These are phyloP conservation scores for Neopestalotiopsis rosae DNA, from an alignment of 2,329 filamentous ascomycete species.

Conservation along the genomic window DNA sequence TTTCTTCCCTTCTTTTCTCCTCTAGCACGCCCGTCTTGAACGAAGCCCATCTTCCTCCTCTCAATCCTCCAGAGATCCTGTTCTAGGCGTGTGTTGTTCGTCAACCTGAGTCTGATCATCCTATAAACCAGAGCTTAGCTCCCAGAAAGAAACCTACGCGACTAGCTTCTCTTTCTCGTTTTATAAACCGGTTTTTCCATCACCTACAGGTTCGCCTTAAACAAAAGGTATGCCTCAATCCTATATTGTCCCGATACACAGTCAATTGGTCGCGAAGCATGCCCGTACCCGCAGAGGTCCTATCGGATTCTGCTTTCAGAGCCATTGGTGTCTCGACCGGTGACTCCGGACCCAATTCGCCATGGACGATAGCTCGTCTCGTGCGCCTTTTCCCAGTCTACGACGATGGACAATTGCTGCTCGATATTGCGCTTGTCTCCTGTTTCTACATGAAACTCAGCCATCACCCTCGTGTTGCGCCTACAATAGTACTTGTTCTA, in stretches of 20 bases:
- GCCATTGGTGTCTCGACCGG: constrained; percentile 7
- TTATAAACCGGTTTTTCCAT: constrained; percentile 1
- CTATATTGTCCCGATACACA: background rate
- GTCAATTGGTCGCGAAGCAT: constrained; percentile 5
- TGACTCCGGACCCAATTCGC: constrained; percentile 20
- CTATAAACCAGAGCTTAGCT: constrained; percentile 26
- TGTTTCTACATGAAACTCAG: constrained; percentile 20
- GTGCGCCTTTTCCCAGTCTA: constrained; percentile 25
- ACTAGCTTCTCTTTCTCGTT: constrained; percentile 12
- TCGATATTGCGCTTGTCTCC: background rate
- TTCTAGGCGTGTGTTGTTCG: constrained; percentile 42
- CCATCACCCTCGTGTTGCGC: constrained; percentile 7
- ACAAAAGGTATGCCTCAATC: constrained; percentile 12
- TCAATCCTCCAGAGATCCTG: constrained; percentile 27
- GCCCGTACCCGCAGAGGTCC: background rate
- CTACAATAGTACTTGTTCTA: constrained; percentile 19
- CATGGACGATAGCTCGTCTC: constrained; percentile 16
- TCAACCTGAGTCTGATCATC: constrained; percentile 27
- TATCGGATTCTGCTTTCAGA: background rate
- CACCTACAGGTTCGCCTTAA: constrained; percentile 8
- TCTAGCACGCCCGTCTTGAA: constrained; percentile 41
- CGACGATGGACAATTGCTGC: background rate
- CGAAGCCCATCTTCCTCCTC: constrained; percentile 17
- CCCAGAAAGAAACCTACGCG: constrained; percentile 19
- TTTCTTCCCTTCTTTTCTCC: constrained; percentile 27